Conservation (phyloP, 1,139 yeast genomes). For the Pneumocystis sp. region DNA sequence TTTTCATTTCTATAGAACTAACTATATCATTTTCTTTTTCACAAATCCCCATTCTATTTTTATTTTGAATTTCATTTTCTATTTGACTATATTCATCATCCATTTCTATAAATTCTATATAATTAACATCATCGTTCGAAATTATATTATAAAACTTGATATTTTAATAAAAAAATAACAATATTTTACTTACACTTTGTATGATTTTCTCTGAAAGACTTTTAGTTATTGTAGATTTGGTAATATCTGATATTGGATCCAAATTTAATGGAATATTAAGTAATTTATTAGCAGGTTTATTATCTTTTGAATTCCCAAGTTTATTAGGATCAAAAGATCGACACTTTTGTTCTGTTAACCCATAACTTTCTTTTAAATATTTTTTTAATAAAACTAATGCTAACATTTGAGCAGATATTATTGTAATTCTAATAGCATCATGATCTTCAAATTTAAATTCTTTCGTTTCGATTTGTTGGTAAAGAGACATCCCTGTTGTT, state of each 20-base stretch:
- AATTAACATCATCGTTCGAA: neutral
- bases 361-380: conserved; percentile 7
- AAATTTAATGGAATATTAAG: conserved; percentile 2
- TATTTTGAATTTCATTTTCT: neutral
- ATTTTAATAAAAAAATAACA: neutral
- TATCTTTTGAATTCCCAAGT: conserved; percentile 6
- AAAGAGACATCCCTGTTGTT: conserved; percentile 30
- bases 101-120: neutral
- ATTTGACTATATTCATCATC: neutral
- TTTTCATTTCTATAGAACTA: neutral
- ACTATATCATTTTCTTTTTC: neutral
- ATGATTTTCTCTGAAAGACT: neutral
- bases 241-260: neutral
- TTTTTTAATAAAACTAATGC: conserved; percentile 3
- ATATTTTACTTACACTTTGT: neutral
- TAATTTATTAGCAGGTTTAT: conserved; percentile 4
- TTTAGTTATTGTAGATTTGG: neutral
- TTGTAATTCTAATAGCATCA: neutral
- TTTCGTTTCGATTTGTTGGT: conserved; percentile 15
- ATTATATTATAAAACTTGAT: neutral
- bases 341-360: conserved; percentile 10
- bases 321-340: conserved; percentile 8
- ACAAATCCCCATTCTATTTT: neutral
- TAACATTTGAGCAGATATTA: conserved; percentile 5
- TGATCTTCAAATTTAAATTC: neutral